Evolutionary conservation across 1,284 basidiomycete genomes (phyloP).

Genomic region (Jaminaea rosea): DNA sequence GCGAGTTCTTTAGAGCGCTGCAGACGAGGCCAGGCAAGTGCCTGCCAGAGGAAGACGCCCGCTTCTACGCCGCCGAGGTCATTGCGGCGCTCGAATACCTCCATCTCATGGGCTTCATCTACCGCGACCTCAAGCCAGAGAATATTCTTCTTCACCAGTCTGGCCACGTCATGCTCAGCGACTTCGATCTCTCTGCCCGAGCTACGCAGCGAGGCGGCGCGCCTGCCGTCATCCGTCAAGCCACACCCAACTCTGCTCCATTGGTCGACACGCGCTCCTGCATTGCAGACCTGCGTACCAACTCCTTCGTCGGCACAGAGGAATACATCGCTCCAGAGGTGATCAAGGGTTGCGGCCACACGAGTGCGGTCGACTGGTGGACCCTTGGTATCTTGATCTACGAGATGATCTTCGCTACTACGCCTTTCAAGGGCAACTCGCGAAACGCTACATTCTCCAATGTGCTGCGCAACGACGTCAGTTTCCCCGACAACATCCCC

Average conservation of each 20-base stretch:
- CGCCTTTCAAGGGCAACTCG: slow-evolving; percentile 94
- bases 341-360: slow-evolving; percentile 93
- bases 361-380: slow-evolving; percentile 99
- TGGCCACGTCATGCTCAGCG: slow-evolving; percentile 98
- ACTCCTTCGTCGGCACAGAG: slow-evolving; percentile 98
- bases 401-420: slow-evolving; percentile 99
- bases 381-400: slow-evolving; percentile 96
- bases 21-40: slow-evolving; percentile 84
- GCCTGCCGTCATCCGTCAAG: slow-evolving; percentile 80
- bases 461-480: slow-evolving; percentile 76
- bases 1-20: slow-evolving; percentile 89
- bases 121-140: slow-evolving; percentile 97
- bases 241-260: slow-evolving; percentile 80
- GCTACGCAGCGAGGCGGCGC: slow-evolving; percentile 65
- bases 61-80: slow-evolving; percentile 98
- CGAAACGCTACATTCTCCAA: slow-evolving; percentile 94
- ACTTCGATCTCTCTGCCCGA: slow-evolving; percentile 97
- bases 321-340: slow-evolving; percentile 99
- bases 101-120: slow-evolving; percentile 98
- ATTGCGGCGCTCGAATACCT: slow-evolving; percentile 95
- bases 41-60: slow-evolving; percentile 83
- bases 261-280: slow-evolving; percentile 94
- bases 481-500: slow-evolving; percentile 76
- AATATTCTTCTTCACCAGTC: slow-evolving; percentile 98
- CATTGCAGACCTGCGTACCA: slow-evolving; percentile 93